A percentile compares a stretch with the other conserved stretches of the same genome.
These are phyloP conservation scores for Populus ilicifolia DNA, from an alignment of 345 rosid species.

Conservation along the genomic window DNA sequence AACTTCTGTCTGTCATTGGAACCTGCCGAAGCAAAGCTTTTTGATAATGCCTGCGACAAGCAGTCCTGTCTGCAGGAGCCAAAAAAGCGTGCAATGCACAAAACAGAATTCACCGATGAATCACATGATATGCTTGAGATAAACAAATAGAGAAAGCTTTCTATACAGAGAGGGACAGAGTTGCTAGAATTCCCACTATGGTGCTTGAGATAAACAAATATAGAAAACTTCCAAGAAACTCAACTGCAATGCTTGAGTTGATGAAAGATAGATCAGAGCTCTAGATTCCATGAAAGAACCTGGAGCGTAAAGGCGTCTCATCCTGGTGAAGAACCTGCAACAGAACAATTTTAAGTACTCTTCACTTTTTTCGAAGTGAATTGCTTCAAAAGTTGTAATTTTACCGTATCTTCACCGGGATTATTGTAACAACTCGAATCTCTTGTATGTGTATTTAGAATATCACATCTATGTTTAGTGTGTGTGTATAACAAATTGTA, in stretches of 20 bases:
- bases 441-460: no score
- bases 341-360: background rate
- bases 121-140: background rate
- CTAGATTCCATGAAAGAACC: slow-evolving; percentile 86
- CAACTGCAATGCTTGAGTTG: slow-evolving; percentile 43
- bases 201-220: slow-evolving; percentile 78
- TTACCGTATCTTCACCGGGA: background rate
- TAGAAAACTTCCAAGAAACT: slow-evolving; percentile 70
- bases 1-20: background rate
- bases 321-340: slow-evolving; percentile 87
- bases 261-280: slow-evolving; percentile 71
- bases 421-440: slow-evolving; percentile 15
- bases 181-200: slow-evolving; percentile 65
- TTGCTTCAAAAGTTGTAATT: slow-evolving; percentile 7
- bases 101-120: background rate
- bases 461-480: no score
- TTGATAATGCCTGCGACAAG: slow-evolving; percentile 82
- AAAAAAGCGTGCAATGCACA: background rate
- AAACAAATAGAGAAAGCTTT: no score
- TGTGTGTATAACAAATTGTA: no score
- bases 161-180: slow-evolving; percentile 15
- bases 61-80: slow-evolving; percentile 69
- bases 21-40: slow-evolving; percentile 91
- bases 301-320: slow-evolving; percentile 57
- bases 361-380: background rate